Evolutionary conservation across 2,329 filamentous ascomycete genomes (phyloP), one percentile per base, ranked within the genome.

Genomic region (Trichoderma asperellum): DNA sequence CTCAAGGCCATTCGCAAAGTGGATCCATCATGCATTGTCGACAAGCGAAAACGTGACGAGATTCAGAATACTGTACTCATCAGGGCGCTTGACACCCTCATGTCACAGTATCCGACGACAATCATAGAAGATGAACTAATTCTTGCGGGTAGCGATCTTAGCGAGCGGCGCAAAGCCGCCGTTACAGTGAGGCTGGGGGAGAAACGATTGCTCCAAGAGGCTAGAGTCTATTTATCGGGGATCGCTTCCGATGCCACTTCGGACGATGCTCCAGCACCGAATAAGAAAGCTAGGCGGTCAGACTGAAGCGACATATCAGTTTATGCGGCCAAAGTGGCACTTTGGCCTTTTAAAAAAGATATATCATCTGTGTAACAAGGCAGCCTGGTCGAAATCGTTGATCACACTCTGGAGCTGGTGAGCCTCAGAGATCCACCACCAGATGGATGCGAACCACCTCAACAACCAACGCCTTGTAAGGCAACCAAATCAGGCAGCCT

Each of bases 161-260:
- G 71, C 3, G 74, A 80, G 35, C 80, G 85, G 61, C 77, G 78
- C 16, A 81, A 79, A 55, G 91, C 92, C 88, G 92, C 92, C 0
- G 75, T 89, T 27, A 81, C 86, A 62, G 90, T 94, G 43, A 86
- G 92, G 70, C 79, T 89, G 2, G 92, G 92, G 16, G 92, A 95
- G 79, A 93, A 93, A 77, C 84, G 85, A 73, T 82, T 94, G 6
- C 76, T 94, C 29, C 79, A 83, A 68, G 84, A 88, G 74, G 83
- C 88, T 1, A 82, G 86, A 70, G 73, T 71, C 12, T 73, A 79
- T 16, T 72, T 79, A 3, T 47, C 52, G 4, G 58, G 27, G n/a
- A 49, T 55, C 10, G 56, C 64, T 27, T 70, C 81, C 24, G 68
- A 68, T 27, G 62, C 62, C 21, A 43, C 56, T 12, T 24, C 40